Percentiles rank a stretch among this genome's conserved stretches.
phyloP scores from a whole-genome alignment of 1,284 basidiomycete genomes.

The Ganoderma sinense region DNA sequence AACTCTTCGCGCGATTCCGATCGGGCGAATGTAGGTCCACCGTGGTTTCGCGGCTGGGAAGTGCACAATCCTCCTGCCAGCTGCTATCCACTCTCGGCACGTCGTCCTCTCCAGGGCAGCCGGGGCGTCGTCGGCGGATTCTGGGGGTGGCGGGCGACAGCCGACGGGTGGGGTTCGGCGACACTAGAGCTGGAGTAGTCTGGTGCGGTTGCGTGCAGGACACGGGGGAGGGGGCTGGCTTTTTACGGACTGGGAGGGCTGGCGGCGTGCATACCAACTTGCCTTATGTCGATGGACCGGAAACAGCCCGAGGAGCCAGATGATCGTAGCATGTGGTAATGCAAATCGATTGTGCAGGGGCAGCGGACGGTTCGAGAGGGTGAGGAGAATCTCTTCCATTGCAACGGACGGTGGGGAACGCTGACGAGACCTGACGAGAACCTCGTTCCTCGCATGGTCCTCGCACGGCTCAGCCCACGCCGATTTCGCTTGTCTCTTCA shows the following conservation, averaged over 20 bases:
- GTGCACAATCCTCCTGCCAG: background rate
- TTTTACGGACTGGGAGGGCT: constrained; percentile 22
- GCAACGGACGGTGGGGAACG: background rate
- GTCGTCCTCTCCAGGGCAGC: background rate
- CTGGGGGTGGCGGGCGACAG: background rate
- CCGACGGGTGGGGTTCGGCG: background rate
- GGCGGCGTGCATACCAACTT: background rate
- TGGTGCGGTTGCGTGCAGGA: constrained; percentile 4
- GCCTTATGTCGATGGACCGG: constrained; percentile 7
- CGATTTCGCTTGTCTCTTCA: constrained; percentile 10
- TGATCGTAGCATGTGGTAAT: constrained; percentile 27
- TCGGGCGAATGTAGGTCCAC: constrained; percentile 34
- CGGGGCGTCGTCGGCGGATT: background rate
- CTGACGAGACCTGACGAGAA: constrained; percentile 2
- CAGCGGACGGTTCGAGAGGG: background rate
- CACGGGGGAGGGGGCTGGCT: constrained; percentile 7
- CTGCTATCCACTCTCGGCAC: background rate
- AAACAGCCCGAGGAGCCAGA: constrained; percentile 11
- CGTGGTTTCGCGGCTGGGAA: constrained; percentile 7
- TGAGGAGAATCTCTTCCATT: constrained; percentile 12
- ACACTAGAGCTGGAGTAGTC: background rate
- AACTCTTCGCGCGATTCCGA: constrained; percentile 24
- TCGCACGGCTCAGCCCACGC: constrained; percentile 4
- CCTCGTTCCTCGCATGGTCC: background rate
- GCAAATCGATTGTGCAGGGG: constrained; percentile 21